Evolutionary conservation across 768 basidiomycete genomes (phyloP), one percentile per base, ranked within the genome.

Genomic region (Suillus subalutaceus): DNA sequence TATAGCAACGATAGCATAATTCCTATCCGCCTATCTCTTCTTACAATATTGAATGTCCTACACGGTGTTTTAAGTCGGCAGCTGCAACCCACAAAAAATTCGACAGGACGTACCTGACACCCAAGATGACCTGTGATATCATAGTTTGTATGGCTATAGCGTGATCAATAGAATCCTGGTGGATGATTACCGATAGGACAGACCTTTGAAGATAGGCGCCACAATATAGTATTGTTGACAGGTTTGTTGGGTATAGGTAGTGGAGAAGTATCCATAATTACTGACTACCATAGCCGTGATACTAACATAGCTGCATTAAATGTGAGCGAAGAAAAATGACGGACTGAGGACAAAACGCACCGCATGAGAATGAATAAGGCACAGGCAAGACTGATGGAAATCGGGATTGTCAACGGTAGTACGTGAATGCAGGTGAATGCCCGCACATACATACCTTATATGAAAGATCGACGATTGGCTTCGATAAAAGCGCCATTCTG

Each of bases 101-200:
- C 1, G 77, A 30, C 40, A 89, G 71, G 23, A 73, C 40, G 70
- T 73, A 87, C 89, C 89, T 82, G 59, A 88, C 73, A 10, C 85
- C 89, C 50, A 91, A 72, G 63, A 91, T 90, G 10, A 83, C 78
- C 72, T 91, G 89, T 9, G 89, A 90, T 56, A 88, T 78, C 84
- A 87, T 86, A 0, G 80, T 78, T 74, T 91, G 90, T 7, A 88
- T 23, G 6, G 30, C 50, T 52, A 52, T 12, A 26, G 2, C 3
- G 50, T 26, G 52, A 15, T 53, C 15, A 30, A 53, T 18, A 53
- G 4, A 30, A 26, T 53, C 16, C 16, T 30, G 30, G 52, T 53
- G 8, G 16, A 3, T 9, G 52, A 30, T 30, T 10, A 53, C 26
- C 16, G 15, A 30, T 53, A 5, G 3, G 26, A 52, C 41, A 26